Base-by-base conservation (phyloP, 192 early-diverging fungal species). In the Nowakowskiella sp. region DNA sequence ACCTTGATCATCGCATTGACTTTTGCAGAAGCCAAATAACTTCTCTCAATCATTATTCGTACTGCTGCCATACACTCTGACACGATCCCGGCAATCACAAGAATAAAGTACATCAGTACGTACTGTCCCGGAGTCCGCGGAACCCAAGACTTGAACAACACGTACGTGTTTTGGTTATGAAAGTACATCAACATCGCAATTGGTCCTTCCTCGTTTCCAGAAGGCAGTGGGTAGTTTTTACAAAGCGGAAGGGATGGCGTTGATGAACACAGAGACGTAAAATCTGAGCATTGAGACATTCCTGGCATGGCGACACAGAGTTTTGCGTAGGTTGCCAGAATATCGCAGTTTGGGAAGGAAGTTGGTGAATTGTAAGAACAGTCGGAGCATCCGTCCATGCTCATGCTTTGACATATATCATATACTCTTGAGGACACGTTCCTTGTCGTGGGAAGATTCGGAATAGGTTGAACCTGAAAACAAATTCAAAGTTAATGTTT, bases 181-280 rank as follows among this genome's bases (percentile, higher is more conserved):
- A 85, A 83, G 43, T 61, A 83, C 84, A 85, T 82, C 47, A 58
- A 56, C 83, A 85, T 85, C 6, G 51, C 44, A 23, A 79, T 78
- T 1, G 71, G 69, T 29, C 36, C 36, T 39, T 39, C 36, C 36
- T 13, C 13, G 57, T 58, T 47, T 39, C 33, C 51, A 33, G 13
- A 6, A n/a, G n/a, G n/a, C n/a, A n/a, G n/a, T n/a, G n/a, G n/a
- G n/a, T n/a, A n/a, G n/a, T n/a, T n/a, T n/a, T n/a, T n/a, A n/a
- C 59, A 53, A 31, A 23, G 42, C 31, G 25, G 31, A 44, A 67
- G 47, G 36, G 33, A 32, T 16, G 72, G 64, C 2, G 42, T 46
- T 10, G 56, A 45, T 1, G 61, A 43, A 51, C 81, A 84, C 64
- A 80, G 69, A 0, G 55, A 30, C 25, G 67, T 70, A 52, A 62